Base-by-base conservation (phyloP, 2,329 filamentous ascomycete species). In the Incumbomyces lentus region DNA sequence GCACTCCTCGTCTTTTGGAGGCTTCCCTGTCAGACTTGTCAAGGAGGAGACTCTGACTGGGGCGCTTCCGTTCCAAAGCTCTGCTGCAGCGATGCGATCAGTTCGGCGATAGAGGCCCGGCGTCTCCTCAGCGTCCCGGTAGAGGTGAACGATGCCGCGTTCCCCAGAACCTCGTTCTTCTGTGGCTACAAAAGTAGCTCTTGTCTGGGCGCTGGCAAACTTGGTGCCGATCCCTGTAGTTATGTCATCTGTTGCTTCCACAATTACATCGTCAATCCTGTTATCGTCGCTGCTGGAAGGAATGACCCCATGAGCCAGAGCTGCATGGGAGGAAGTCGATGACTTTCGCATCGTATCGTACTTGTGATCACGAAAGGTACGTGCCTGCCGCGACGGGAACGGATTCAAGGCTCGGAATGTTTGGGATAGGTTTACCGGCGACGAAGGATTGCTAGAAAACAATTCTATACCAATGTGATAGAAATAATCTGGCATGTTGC, bases 91-190 rank as follows among this genome's bases (percentile, higher is more conserved):
- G 13, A 36, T 37, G 2, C 49, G 46, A 19, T 51, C 37, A 63
- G 65, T 62, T 45, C 75, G 69, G 37, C 74, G 69, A 47, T 77
- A 70, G 11, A 87, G 67, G 11, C 71, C 75, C 1, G 78, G 71
- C 1, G 81, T 82, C 62, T 93, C 85, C 49, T 87, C 78, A 1
- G 77, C 78, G 64, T 96, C 90, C 8, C 89, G 79, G 63, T 95
- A 98, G 22, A 98, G 75, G 63, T 95, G 92, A 2, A 98, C 88
- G 12, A 96, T 79, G 1, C 92, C 92, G 83, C 87, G 95, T 29
- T 44, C 40, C 12, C 50, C 50, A 40, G 51, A 44, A 35, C 87
- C 86, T 1, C 88, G 73, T 49, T 94, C 84, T 1, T 86, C 87
- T 47, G 82, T 76, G 1, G 84, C 81, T 16, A 86, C 69, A 60